Conservation (phyloP, 2,329 filamentous ascomycete genomes). For the Fusarium sp. region DNA sequence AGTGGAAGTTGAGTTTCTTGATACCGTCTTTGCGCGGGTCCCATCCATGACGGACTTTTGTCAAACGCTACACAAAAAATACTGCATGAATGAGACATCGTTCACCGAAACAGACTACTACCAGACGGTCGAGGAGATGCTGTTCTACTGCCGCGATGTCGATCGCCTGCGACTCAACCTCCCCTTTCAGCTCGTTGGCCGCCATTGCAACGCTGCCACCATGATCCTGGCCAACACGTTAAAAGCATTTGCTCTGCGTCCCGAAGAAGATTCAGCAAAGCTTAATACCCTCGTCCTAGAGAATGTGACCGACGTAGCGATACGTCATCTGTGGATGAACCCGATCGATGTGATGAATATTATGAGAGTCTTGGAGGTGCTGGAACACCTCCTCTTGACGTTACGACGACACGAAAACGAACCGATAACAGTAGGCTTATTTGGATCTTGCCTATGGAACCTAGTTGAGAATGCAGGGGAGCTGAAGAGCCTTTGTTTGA, state of each 20-base stretch:
- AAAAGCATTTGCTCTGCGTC: constrained; percentile 62
- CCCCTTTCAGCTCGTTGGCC: constrained; percentile 66
- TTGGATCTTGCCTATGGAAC: constrained; percentile 65
- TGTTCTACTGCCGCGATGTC: constrained; percentile 62
- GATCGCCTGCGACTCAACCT: constrained; percentile 65
- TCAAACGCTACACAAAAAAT: constrained; percentile 60
- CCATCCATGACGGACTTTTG: constrained; percentile 64
- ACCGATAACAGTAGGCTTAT: constrained; percentile 54
- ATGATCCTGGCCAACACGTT: constrained; percentile 68
- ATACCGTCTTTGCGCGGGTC: constrained; percentile 62
- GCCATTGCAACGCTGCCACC: constrained; percentile 63
- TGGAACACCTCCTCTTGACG: constrained; percentile 64
- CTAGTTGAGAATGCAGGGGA: constrained; percentile 62
- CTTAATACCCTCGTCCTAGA: constrained; percentile 66
- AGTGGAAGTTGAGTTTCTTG: constrained; percentile 67
- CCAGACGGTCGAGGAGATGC: constrained; percentile 58
- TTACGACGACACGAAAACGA: constrained; percentile 62
- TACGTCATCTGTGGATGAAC: constrained; percentile 66
- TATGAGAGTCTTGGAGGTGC: constrained; percentile 57
- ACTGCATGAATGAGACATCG: constrained; percentile 64
- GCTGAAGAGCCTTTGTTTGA: constrained; percentile 64
- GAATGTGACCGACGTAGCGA: constrained; percentile 64
- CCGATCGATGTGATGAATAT: constrained; percentile 67
- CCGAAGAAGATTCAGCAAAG: constrained; percentile 60
- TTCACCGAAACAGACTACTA: constrained; percentile 67